phyloP scores from a whole-genome alignment of 2,329 filamentous ascomycete species.

The Knufia petricola region DNA sequence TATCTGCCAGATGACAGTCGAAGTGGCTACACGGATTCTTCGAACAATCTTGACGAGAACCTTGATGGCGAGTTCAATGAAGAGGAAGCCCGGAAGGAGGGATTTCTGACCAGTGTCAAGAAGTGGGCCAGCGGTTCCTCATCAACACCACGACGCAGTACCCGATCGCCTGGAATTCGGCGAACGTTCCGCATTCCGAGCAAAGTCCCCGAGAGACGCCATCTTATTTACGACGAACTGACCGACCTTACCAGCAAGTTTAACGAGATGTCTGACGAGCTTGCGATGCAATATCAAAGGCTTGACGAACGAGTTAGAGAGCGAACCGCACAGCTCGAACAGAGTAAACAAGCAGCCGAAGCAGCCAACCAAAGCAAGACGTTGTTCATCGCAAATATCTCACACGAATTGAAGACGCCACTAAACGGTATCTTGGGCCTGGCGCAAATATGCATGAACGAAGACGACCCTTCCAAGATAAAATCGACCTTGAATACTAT shows the following conservation, averaged over 20 bases:
- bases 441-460: constrained; percentile 86
- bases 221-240: constrained; percentile 70
- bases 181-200: constrained; percentile 67
- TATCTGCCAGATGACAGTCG: constrained; percentile 24
- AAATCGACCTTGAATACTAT: constrained; percentile 78
- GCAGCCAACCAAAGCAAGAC: constrained; percentile 97
- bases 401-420: constrained; percentile 79
- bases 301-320: constrained; percentile 77
- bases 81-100: constrained; percentile 31
- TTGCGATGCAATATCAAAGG: constrained; percentile 74
- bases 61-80: constrained; percentile 38
- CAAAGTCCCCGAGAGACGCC: constrained; percentile 66
- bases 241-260: constrained; percentile 78
- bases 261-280: constrained; percentile 88
- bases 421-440: constrained; percentile 93
- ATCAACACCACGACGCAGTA: constrained; percentile 8
- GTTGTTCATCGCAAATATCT: constrained; percentile 91
- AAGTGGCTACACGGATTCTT: constrained; percentile 33
- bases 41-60: constrained; percentile 31
- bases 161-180: constrained; percentile 19
- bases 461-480: constrained; percentile 66
- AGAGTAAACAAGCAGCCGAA: constrained; percentile 84
- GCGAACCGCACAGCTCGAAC: constrained; percentile 72
- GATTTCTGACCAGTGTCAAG: constrained; percentile 15
- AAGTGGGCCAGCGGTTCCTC: constrained; percentile 13